Evolutionary conservation across 352 stramenopile species (phyloP).

Genomic region (Blastocystis hominis): DNA sequence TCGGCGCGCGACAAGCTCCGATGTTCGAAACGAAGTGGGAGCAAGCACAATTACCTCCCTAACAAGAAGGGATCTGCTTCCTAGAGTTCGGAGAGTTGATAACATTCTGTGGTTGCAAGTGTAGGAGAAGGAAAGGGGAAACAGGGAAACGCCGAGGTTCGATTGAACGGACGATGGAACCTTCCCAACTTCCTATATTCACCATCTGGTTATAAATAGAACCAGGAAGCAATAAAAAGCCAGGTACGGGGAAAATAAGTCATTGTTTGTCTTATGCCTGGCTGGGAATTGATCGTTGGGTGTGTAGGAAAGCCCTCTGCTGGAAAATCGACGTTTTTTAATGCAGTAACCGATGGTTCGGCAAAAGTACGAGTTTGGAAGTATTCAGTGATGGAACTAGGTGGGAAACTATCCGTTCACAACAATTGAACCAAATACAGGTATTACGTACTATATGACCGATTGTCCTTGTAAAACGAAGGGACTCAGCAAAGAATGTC

Average conservation of each 20-base stretch:
- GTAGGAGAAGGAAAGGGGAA: slow-evolving; percentile 30
- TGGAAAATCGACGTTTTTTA: slow-evolving; percentile 79
- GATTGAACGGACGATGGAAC: background rate
- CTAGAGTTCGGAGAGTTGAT: slow-evolving; percentile 30
- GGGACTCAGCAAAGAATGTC: background rate
- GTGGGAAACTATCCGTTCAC: slow-evolving; percentile 77
- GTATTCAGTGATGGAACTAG: slow-evolving; percentile 57
- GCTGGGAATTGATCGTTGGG: slow-evolving; percentile 71
- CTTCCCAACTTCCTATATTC: no score
- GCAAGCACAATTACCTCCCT: background rate
- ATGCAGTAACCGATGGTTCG: slow-evolving; percentile 75
- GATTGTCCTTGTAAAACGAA: slow-evolving; percentile 65
- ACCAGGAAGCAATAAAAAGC: no score
- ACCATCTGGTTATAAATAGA: no score
- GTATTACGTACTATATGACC: slow-evolving; percentile 77
- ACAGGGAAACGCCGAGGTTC: background rate
- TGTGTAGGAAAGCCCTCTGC: slow-evolving; percentile 76
- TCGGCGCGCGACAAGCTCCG: background rate
- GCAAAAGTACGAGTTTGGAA: slow-evolving; percentile 62
- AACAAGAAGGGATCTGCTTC: slow-evolving; percentile 3
- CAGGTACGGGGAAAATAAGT: no score
- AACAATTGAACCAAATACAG: slow-evolving; percentile 77
- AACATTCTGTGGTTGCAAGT: background rate
- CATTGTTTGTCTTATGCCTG: slow-evolving; percentile 44
- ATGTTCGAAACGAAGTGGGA: background rate